Conservation (phyloP, 495 filamentous ascomycete species). For the Aspergillus mulundensis region DNA sequence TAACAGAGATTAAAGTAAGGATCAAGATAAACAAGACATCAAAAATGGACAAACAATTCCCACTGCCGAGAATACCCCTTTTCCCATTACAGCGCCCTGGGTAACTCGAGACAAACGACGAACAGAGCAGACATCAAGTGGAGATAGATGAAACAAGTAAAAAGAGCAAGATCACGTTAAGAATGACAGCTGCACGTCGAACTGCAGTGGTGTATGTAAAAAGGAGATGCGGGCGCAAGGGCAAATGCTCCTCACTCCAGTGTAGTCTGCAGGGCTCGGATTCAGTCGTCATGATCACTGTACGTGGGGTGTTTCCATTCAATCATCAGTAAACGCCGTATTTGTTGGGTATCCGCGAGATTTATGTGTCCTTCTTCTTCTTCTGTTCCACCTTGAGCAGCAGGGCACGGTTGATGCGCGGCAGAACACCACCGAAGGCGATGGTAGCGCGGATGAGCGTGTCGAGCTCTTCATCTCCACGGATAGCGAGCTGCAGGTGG, state of each 20-base stretch:
- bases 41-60: constrained; percentile 26
- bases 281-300: constrained; percentile 11
- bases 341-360: constrained; percentile 24
- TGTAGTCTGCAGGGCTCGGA: constrained; percentile 9
- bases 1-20: constrained; percentile 5
- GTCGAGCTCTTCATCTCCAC: constrained; percentile 96
- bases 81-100: constrained; percentile 47
- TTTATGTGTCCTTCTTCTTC: constrained; percentile 77
- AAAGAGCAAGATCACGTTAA: constrained; percentile 2
- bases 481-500: constrained; percentile 96
- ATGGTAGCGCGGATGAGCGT: constrained; percentile 97
- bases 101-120: constrained; percentile 26
- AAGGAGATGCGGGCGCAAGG: not conserved
- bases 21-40: not conserved
- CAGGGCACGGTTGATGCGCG: constrained; percentile 96
- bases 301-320: constrained; percentile 15
- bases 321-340: constrained; percentile 31
- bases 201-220: constrained; percentile 24
- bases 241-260: not conserved
- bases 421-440: constrained; percentile 95
- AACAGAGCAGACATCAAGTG: constrained; percentile 21
- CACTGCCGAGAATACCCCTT: constrained; percentile 41
- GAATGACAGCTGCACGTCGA: constrained; percentile 13
- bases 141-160: constrained; percentile 15
- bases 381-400: constrained; percentile 99